Evolutionary conservation across 2,329 filamentous ascomycete species (phyloP).

Genomic region (Dactylellina parvicollis): DNA sequence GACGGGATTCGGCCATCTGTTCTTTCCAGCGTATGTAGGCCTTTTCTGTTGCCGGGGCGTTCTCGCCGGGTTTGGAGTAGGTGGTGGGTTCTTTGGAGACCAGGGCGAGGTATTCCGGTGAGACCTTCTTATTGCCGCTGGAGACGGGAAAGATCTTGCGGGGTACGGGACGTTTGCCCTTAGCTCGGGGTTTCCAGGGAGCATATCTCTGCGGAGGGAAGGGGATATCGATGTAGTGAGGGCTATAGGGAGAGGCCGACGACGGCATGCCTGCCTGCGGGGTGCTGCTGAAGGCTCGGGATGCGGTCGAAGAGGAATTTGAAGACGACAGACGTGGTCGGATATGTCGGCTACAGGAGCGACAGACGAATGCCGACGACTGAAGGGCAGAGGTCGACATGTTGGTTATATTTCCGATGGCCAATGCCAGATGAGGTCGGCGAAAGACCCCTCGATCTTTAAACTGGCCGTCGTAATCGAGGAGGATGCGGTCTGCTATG

Average conservation of each 20-base stretch:
- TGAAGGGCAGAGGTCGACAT: conserved; percentile 37
- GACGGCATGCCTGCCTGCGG: conserved; percentile 21
- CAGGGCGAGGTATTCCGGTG: conserved; percentile 34
- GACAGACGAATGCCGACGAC: conserved; percentile 49
- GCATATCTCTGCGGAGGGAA: conserved; percentile 49
- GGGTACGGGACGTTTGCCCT: conserved; percentile 39
- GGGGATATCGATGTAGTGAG: conserved; percentile 48
- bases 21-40: conserved; percentile 72
- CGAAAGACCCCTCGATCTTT: conserved; percentile 14
- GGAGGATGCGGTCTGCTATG: conserved; percentile 8
- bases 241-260: conserved; percentile 36
- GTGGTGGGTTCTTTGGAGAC: conserved; percentile 58
- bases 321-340: conserved; percentile 16
- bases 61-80: conserved; percentile 61
- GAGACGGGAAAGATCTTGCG: conserved; percentile 38
- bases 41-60: conserved; percentile 37
- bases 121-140: conserved; percentile 27
- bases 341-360: conserved; percentile 49
- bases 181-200: conserved; percentile 35
- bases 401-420: background rate
- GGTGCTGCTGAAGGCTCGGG: conserved; percentile 36
- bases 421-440: conserved; percentile 19
- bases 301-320: background rate
- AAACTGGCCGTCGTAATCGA: conserved; percentile 7
- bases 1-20: conserved; percentile 75